Evolutionary conservation across 805 yeast species (phyloP).

Genomic region (Starmera dryadoides): DNA sequence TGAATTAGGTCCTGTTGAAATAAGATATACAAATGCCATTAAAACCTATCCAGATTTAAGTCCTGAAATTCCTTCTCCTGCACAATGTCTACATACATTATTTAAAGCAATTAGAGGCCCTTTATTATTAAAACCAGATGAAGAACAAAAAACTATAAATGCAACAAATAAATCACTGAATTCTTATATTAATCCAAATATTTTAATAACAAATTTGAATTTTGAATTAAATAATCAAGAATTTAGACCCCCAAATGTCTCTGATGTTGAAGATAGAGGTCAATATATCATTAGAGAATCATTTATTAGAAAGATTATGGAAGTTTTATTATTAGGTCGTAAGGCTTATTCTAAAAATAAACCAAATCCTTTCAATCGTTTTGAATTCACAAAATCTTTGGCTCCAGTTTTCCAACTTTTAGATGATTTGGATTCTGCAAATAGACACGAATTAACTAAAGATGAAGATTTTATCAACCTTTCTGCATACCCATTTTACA

Average conservation of each 20-base stretch:
- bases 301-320: conserved; percentile 46
- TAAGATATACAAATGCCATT: conserved; percentile 38
- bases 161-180: conserved; percentile 43
- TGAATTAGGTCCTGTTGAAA: conserved; percentile 40
- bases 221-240: conserved; percentile 31
- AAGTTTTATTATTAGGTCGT: conserved; percentile 40
- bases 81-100: conserved; percentile 54
- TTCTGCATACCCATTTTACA: conserved; percentile 41
- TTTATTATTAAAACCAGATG: conserved; percentile 33
- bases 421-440: conserved; percentile 22
- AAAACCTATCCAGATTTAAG: conserved; percentile 18
- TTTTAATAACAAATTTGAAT: conserved; percentile 40
- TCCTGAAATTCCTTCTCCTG: conserved; percentile 39
- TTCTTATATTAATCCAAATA: conserved; percentile 46
- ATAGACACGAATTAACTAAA: conserved; percentile 16
- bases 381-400: conserved; percentile 19
- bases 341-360: conserved; percentile 19
- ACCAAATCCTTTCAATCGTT: conserved; percentile 20
- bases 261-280: conserved; percentile 22
- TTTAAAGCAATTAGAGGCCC: conserved; percentile 66
- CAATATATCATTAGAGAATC: conserved; percentile 35
- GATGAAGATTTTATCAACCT: conserved; percentile 34
- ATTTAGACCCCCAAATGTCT: conserved; percentile 43
- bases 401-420: conserved; percentile 22
- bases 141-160: conserved; percentile 48